Evolutionary conservation across 1,139 yeast species (phyloP).

Genomic region (Taphrina deformans): DNA sequence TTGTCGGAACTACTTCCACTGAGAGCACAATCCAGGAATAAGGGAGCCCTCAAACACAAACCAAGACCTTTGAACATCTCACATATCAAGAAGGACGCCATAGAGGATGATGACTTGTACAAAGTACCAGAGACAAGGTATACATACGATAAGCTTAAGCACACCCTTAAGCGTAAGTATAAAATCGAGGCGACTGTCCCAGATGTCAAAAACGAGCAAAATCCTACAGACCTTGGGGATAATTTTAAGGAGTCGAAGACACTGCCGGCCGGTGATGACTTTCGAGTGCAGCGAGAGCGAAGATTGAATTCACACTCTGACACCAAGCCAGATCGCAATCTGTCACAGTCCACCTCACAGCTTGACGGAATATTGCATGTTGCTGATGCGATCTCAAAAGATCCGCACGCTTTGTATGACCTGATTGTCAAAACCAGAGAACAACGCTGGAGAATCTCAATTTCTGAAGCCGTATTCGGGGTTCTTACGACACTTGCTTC

Average conservation of each 20-base stretch:
- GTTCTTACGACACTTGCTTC: neutral
- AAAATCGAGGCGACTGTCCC: neutral
- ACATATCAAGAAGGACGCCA: neutral
- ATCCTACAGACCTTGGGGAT: no score
- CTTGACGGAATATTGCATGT: neutral
- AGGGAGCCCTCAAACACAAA: neutral
- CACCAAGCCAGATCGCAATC: no score
- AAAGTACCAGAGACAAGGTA: neutral
- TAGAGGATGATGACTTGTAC: neutral
- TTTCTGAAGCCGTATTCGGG: neutral
- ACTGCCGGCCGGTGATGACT: no score
- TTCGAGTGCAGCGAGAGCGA: no score
- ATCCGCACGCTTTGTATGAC: slow-evolving; percentile 1
- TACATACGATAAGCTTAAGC: neutral
- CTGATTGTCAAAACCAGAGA: neutral
- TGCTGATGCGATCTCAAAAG: neutral
- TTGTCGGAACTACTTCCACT: neutral
- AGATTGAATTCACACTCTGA: no score
- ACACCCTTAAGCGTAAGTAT: neutral
- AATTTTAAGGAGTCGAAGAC: no score
- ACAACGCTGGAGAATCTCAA: neutral
- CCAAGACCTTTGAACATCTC: neutral
- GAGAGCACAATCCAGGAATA: neutral
- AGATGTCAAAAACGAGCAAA: neutral
- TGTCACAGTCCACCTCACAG: neutral